A percentile compares a stretch with the other conserved stretches of the same genome.
phyloP scores from a whole-genome alignment of 768 basidiomycete species.

The Trametes elegans region DNA sequence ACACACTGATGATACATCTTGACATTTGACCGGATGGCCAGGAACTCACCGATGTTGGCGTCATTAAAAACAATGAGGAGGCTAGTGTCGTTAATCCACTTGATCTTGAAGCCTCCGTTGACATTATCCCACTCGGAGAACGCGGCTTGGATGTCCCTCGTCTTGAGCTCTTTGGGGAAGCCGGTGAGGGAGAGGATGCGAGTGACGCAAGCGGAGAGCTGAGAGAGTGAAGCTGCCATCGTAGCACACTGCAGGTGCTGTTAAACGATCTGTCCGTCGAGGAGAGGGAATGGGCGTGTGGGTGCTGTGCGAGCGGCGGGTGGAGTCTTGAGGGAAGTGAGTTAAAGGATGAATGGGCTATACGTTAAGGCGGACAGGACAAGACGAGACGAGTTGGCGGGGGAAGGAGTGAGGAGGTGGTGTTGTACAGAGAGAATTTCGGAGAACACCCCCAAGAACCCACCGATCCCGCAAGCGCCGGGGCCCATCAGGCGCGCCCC shows the following conservation, averaged over 20 bases:
- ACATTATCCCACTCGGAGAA: slow-evolving; percentile 87
- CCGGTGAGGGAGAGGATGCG: slow-evolving; percentile 91
- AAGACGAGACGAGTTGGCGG: slow-evolving; percentile 9
- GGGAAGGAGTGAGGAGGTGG: slow-evolving; percentile 21
- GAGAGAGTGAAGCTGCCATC: slow-evolving; percentile 74
- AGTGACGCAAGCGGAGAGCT: slow-evolving; percentile 92
- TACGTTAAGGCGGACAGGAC: slow-evolving; percentile 18
- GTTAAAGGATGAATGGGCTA: slow-evolving; percentile 18
- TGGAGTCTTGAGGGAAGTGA: slow-evolving; percentile 13
- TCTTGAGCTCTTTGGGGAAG: slow-evolving; percentile 95
- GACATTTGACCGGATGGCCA: background rate
- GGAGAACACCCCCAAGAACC: slow-evolving; percentile 11
- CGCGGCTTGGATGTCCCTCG: slow-evolving; percentile 89
- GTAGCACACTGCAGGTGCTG: slow-evolving; percentile 11
- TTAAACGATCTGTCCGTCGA: slow-evolving; percentile 6
- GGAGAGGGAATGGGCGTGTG: slow-evolving; percentile 13
- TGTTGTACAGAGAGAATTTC: slow-evolving; percentile 17
- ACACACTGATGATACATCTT: background rate
- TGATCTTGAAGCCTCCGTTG: slow-evolving; percentile 95
- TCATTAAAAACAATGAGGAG: slow-evolving; percentile 94
- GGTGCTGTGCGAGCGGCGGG: slow-evolving; percentile 19
- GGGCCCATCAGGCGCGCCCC: slow-evolving; percentile 19
- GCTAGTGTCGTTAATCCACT: slow-evolving; percentile 97
- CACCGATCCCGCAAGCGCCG: slow-evolving; percentile 8
- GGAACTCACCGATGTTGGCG: slow-evolving; percentile 76